Base-by-base conservation (phyloP, 2,329 filamentous ascomycete genomes). In the Aulographum hederae region DNA sequence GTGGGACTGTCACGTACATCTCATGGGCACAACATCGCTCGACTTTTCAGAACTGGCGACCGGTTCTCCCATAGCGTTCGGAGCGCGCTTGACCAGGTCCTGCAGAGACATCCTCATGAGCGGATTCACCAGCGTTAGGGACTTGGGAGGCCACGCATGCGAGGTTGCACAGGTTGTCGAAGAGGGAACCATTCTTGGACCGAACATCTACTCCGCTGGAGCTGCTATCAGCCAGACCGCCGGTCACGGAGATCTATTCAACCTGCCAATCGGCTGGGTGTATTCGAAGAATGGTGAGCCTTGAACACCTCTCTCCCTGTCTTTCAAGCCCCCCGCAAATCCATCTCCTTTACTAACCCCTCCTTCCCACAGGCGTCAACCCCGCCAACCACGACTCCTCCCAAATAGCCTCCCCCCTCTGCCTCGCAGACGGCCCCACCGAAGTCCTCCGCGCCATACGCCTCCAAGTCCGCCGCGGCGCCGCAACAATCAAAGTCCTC, bases 1-100 rank as follows among this genome's bases (percentile, higher is more conserved):
- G 15, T 67, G 63, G 62, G 64, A 68, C 35, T 59, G 53, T 37
- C 63, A 67, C 41, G 51, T 56, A 1, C 64, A 67, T 41, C 62
- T 59, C 37, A 38, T 52, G 4, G 63, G 57, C n/a, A 34, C 45
- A 2, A 39, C 38, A 4, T 43, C 43, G 14, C 34, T 40, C 12
- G 30, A 28, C 11, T 38, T 14, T 41, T 41, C 26, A 37, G 31
- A n/a, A 28, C 38, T 18, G 35, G 45, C 6, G 36, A 39, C 6
- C 31, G 31, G 15, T 32, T 46, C 33, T 39, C 43, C 28, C 18
- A 45, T 28, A 29, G 43, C 33, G 31, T 46, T 53, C 10, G 60
- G 58, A 3, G 58, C 58, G 4, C 46, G 59, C 16, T 52, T 46
- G 6, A 54, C 55, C 3, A 46, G 49, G 4, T 57, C 60, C 40